Conservation (phyloP, 148 eudicot species). For the Fagopyrum homotropicum region DNA sequence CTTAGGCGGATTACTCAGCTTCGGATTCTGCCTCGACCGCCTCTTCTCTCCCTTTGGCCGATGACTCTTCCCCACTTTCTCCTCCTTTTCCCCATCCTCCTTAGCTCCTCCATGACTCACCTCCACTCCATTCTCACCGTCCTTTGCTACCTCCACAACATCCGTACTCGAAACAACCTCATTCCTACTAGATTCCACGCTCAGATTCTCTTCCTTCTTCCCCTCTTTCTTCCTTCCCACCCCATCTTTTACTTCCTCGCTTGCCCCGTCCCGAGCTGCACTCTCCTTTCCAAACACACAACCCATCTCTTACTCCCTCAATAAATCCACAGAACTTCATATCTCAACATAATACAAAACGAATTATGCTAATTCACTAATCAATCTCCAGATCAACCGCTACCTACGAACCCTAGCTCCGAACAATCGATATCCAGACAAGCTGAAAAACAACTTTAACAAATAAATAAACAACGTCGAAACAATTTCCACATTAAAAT, state of each 20-base stretch:
- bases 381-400: slow-evolving; percentile 17
- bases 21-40: slow-evolving; percentile 56
- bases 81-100: slow-evolving; percentile 27
- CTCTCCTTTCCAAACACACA: slow-evolving; percentile 59
- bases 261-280: slow-evolving; percentile 21
- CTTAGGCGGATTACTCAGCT: slow-evolving; percentile 64
- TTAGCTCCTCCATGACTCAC: slow-evolving; percentile 32
- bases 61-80: slow-evolving; percentile 34
- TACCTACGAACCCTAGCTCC: slow-evolving; percentile 36
- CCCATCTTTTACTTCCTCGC: slow-evolving; percentile 22
- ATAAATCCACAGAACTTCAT: slow-evolving; percentile 28
- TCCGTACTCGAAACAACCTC: slow-evolving; percentile 8
- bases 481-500: background rate
- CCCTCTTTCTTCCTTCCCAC: slow-evolving; percentile 20
- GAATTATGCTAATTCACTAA: slow-evolving; percentile 5
- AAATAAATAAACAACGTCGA: background rate
- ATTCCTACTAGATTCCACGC: slow-evolving; percentile 17
- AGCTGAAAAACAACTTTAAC: background rate
- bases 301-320: slow-evolving; percentile 38
- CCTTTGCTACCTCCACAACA: background rate
- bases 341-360: slow-evolving; percentile 33
- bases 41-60: slow-evolving; percentile 53
- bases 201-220: slow-evolving; percentile 24
- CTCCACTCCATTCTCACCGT: slow-evolving; percentile 15
- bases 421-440: slow-evolving; percentile 5